These are phyloP conservation scores for Phytophthora citrophthora DNA, from an alignment of 352 stramenopile species.

Conservation along the genomic window DNA sequence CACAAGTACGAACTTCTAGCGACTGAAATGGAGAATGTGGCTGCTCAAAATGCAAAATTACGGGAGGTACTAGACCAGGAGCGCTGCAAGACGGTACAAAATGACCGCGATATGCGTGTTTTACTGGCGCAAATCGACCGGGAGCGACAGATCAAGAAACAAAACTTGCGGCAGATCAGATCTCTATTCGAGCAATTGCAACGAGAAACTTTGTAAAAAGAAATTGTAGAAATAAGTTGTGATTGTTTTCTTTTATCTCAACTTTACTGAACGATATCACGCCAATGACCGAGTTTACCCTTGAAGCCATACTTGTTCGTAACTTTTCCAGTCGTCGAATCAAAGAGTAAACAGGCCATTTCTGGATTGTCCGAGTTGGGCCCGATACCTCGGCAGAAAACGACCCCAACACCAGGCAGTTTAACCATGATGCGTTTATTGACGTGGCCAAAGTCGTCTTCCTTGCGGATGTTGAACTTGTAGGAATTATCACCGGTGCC, in stretches of 20 bases:
- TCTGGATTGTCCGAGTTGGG: conserved; percentile 4
- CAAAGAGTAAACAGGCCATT: conserved; percentile 28
- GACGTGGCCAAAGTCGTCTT: conserved; percentile 19
- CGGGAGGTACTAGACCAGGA: conserved; percentile 53
- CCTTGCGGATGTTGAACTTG: conserved; percentile 21
- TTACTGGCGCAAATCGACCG: conserved; percentile 70
- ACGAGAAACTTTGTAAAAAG: conserved; percentile 33
- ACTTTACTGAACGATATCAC: conserved; percentile 21
- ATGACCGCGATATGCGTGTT: conserved; percentile 72
- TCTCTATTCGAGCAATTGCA: conserved; percentile 80
- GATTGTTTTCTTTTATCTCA: too few species aligned
- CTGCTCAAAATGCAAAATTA: conserved; percentile 57
- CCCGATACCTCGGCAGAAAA: conserved; percentile 19
- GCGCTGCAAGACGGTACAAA: conserved; percentile 48
- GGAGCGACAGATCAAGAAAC: conserved; percentile 71
- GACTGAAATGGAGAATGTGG: conserved; percentile 51
- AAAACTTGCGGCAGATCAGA: conserved; percentile 78
- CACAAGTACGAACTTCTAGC: conserved; percentile 47
- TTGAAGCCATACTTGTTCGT: conserved; percentile 10
- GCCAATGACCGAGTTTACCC: conserved; percentile 20
- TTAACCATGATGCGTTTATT: conserved; percentile 22
- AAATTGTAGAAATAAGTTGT: too few species aligned
- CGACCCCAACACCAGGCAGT: conserved; percentile 15
- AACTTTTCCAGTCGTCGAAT: conserved; percentile 3
- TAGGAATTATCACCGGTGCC: neutral